Base-by-base conservation (phyloP, 2,329 filamentous ascomycete genomes). In the Arthrobotrys sinensis region DNA sequence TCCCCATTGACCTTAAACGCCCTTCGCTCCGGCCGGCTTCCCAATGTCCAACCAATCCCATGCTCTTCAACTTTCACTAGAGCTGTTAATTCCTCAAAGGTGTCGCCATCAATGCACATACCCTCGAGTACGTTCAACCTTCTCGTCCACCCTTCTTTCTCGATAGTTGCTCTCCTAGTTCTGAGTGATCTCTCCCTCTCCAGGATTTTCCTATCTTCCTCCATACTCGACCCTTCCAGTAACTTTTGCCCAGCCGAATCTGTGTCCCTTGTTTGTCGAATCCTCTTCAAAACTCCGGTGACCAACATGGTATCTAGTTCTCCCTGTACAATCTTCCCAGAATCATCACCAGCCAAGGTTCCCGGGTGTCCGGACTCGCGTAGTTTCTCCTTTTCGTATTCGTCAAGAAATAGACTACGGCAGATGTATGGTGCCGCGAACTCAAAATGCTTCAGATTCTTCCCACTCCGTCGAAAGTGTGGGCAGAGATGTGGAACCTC, bases 371-470 rank as follows among this genome's bases (percentile, higher is more conserved):
- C 81, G 2, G 79, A 79, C 70, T 81, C 81, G 21, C 40, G 21
- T 12, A 81, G 62, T 55, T 80, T 81, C 16, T 57, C 45, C 21
- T 79, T 80, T 16, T 81, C 81, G 10, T 69, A 63, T 12, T 76
- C 79, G 21, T 81, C 76, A 6, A 81, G 34, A 14, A 81, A 81
- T 12, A 81, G 19, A 21, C 81, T 80, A 0, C 80, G 80, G 57
- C 81, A 81, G 40, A 81, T 76, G 48, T 75, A 81, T 3, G 81
- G 81, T 32, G 80, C 80, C 21, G 66, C 66, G 14, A 81, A 69
- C 40, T 81, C 79, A 10, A 81, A 69, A 36, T 79, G 80, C 43
- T 80, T 76, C 21, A 81, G 66, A 21, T 80, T 78, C 57, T 79
- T 81, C 14, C 80, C 81, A 50, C 73, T 66, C 3, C 69, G 53